phyloP scores from a whole-genome alignment of 2,329 filamentous ascomycete species.

The Fusarium compactum region DNA sequence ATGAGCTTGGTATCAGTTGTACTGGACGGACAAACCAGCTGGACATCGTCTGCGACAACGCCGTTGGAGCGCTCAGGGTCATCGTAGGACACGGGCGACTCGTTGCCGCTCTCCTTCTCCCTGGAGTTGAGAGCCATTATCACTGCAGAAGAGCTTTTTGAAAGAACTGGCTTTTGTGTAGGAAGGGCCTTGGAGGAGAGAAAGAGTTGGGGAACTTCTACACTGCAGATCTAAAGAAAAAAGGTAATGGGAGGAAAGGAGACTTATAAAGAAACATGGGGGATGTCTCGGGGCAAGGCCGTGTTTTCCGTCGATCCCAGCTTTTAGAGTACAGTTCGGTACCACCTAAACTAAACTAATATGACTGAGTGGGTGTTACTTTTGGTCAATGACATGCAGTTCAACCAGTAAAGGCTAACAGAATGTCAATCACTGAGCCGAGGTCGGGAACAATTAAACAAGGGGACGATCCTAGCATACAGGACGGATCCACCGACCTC shows the following conservation, averaged over 20 bases:
- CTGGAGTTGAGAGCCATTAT: conserved; percentile 31
- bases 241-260: conserved; percentile 3
- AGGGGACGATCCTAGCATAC: conserved; percentile 9
- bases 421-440: conserved; percentile 30
- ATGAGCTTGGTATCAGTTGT: conserved; percentile 75
- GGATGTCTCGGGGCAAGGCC: conserved; percentile 32
- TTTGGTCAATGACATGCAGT: background rate
- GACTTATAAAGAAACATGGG: conserved; percentile 29
- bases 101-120: conserved; percentile 40
- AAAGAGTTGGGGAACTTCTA: conserved; percentile 1
- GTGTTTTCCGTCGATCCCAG: conserved; percentile 14
- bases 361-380: conserved; percentile 1
- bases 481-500: conserved; percentile 15
- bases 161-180: conserved; percentile 3
- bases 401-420: conserved; percentile 19
- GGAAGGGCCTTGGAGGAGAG: background rate
- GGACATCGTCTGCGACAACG: conserved; percentile 38
- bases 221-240: conserved; percentile 27
- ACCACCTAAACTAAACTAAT: background rate
- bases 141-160: background rate
- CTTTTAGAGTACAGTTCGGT: background rate
- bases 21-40: conserved; percentile 60
- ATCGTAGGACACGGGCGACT: conserved; percentile 40
- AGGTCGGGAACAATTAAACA: conserved; percentile 34
- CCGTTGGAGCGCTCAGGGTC: conserved; percentile 40